Evolutionary conservation across 352 stramenopile species (phyloP), one percentile per base, ranked within the genome.

Genomic region (Elongisporangium prolatum): DNA sequence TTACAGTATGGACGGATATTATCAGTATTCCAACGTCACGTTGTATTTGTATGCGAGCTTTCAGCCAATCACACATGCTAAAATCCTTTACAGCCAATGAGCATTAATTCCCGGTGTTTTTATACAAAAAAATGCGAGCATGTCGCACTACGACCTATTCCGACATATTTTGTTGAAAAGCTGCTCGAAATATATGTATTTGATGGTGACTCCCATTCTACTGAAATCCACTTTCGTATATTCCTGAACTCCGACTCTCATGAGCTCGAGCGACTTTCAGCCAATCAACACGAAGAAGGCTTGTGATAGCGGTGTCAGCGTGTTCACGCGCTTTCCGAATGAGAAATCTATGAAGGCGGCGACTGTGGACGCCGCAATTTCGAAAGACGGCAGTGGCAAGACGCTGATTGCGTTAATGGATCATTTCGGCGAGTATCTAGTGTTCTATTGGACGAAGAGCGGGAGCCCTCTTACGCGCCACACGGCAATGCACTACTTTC

Each of bases 391-490:
- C 4, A 52, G 47, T 47, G 56, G 48, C 21, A 28, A 44, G 16
- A 59, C 47, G 1, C 38, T 72, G 1, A 37, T 69, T 9, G 47
- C 56, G 2, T 18, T 72, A 5, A 63, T 70, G 61, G 66, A 73
- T 34, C 44, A 53, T 4, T 73, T 73, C 50, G 66, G 57, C 25
- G 20, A 64, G 7, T 57, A 69, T 53, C 49, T 70, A 16, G 62
- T 60, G 7, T 53, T 67, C 25, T 37, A 18, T 5, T 50, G 52
- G 21, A 51, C 21, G 4, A 57, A 52, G 22, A 22, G 24, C 22
- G 54, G 28, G 2, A 48, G 56, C 20, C 1, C 20, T 17, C 48
- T 71, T 13, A 1, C n/a, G 1, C 48, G 34, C 18, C 50, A 66
- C 50, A 63, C 60, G 11, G 56, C 55, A 10, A 50, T 47, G 16